phyloP scores from a whole-genome alignment of 73 alveolate species.

The Stentor roeselii region DNA sequence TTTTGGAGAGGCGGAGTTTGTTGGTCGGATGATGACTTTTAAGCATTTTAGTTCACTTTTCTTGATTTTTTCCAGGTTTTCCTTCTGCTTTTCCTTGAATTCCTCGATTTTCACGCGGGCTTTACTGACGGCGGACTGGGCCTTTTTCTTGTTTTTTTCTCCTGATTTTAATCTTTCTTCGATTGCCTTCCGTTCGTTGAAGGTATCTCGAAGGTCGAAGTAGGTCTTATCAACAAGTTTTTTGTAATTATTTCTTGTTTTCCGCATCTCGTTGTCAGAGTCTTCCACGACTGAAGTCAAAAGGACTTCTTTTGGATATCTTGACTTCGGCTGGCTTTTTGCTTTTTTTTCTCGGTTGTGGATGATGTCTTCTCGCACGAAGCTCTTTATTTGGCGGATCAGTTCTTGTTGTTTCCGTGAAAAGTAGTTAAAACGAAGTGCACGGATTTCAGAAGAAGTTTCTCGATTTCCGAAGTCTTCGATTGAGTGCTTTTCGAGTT shows the following conservation, averaged over 20 bases:
- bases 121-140: not conserved
- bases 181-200: not conserved
- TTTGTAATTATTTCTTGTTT: not conserved
- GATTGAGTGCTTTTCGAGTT: not conserved
- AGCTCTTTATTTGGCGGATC: not conserved
- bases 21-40: not conserved
- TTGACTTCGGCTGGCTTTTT: not conserved
- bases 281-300: not conserved
- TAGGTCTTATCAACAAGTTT: not conserved
- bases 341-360: not conserved
- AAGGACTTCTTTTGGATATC: not conserved
- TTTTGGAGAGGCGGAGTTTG: not conserved
- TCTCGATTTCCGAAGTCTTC: not conserved
- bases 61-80: not conserved
- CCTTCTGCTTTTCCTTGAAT: not conserved
- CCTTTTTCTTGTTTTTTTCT: not conserved
- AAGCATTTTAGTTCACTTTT: not conserved
- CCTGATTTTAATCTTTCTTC: not conserved
- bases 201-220: not conserved
- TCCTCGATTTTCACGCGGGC: not conserved
- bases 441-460: not conserved
- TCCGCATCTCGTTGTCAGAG: not conserved
- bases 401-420: not conserved
- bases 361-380: not conserved
- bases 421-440: not conserved